phyloP scores from a whole-genome alignment of 768 basidiomycete genomes.

The Tulasnella sp. region DNA sequence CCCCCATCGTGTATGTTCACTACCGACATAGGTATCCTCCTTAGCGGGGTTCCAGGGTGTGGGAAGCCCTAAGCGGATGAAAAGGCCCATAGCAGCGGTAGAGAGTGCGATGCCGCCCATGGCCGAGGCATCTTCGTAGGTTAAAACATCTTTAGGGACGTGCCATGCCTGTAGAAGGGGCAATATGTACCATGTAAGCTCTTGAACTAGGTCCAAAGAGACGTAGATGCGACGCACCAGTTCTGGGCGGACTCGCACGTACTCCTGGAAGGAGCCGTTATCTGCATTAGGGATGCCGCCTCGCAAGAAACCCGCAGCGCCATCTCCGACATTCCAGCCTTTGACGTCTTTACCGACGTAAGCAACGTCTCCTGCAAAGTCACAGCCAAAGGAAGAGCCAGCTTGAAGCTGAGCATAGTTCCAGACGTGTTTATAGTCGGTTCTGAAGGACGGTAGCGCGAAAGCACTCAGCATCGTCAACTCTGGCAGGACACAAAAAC shows the following conservation, averaged over 20 bases:
- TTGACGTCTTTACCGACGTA: conserved; percentile 31
- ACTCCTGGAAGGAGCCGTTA: conserved; percentile 28
- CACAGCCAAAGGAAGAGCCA: conserved; percentile 31
- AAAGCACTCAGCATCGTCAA: too few species aligned
- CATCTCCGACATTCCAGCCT: conserved; percentile 32
- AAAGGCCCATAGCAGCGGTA: conserved; percentile 31
- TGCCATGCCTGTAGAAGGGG: conserved; percentile 28
- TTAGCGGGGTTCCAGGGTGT: conserved; percentile 22
- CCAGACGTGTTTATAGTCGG: conserved; percentile 24
- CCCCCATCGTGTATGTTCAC: background rate
- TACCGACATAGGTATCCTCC: background rate
- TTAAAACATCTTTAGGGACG: conserved; percentile 29
- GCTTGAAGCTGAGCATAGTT: background rate
- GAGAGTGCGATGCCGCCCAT: conserved; percentile 34
- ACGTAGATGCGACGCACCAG: conserved; percentile 15
- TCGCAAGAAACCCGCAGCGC: conserved; percentile 31
- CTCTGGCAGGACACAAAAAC: background rate
- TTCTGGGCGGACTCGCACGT: conserved; percentile 31
- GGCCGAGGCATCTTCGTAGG: conserved; percentile 33
- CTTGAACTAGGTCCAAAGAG: background rate
- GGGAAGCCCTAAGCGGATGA: conserved; percentile 30
- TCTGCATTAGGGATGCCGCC: background rate
- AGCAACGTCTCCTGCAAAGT: conserved; percentile 34
- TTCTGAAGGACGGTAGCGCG: background rate
- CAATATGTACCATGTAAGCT: background rate